Conservation (phyloP, 116 monocot genomes). For the Posidonia oceanica region DNA sequence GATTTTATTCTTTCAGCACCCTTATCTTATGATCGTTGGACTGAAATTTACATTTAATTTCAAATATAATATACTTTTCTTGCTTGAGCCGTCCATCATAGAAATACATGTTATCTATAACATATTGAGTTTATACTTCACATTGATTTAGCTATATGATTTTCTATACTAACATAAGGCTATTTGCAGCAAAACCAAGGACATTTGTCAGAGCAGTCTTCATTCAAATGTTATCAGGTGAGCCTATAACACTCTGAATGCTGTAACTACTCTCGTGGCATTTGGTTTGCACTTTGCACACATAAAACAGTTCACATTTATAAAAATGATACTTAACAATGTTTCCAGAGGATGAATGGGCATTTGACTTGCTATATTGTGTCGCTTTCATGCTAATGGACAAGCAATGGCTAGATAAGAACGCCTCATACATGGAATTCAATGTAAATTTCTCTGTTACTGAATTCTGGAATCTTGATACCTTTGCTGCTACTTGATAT, state of each 20-base stretch:
- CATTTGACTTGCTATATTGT: slow-evolving; percentile 67
- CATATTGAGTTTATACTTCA: too few species aligned
- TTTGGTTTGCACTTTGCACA: too few species aligned
- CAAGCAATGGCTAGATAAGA: slow-evolving; percentile 65
- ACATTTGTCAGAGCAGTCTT: slow-evolving; percentile 75
- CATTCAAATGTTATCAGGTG: slow-evolving; percentile 85
- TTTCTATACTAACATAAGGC: not conserved
- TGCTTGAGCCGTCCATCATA: too few species aligned
- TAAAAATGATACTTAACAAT: too few species aligned
- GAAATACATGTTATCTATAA: too few species aligned
- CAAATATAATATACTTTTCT: too few species aligned
- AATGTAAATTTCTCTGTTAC: slow-evolving; percentile 30
- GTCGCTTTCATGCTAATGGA: slow-evolving; percentile 71
- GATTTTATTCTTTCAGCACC: too few species aligned
- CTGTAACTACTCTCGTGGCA: too few species aligned
- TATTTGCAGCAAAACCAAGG: slow-evolving; percentile 54
- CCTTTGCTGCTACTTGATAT: not conserved
- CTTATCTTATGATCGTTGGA: too few species aligned
- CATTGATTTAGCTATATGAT: too few species aligned
- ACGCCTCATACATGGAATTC: slow-evolving; percentile 76
- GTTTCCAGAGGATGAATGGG: slow-evolving; percentile 55
- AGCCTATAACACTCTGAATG: not conserved
- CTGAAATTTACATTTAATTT: too few species aligned
- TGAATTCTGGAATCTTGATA: not conserved
- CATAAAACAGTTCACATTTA: too few species aligned